These are phyloP conservation scores for Arthrobotrys conoides DNA, from an alignment of 2,329 filamentous ascomycete species.

Conservation along the genomic window DNA sequence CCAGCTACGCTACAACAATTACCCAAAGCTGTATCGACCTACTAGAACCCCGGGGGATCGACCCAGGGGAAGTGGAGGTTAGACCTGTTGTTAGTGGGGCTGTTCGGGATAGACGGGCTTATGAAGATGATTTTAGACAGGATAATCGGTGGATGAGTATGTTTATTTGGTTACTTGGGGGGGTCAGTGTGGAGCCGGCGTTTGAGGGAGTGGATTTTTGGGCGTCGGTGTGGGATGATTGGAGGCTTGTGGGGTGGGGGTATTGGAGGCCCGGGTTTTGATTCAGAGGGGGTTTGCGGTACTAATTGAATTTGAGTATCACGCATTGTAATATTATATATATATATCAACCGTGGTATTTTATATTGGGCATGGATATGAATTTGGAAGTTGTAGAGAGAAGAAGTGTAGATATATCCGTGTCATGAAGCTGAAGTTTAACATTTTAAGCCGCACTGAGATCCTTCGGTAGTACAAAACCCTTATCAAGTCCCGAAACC, in stretches of 20 bases:
- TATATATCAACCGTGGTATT: too few relatives aligned
- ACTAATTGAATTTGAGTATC: too few relatives aligned
- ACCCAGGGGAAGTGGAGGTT: too few relatives aligned
- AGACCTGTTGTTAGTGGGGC: too few relatives aligned
- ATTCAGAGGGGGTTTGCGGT: neutral
- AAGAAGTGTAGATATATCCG: too few relatives aligned
- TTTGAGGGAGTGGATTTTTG: neutral
- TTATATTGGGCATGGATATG: too few relatives aligned
- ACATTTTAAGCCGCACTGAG: neutral
- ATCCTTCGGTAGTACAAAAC: neutral
- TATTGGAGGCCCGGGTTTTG: neutral
- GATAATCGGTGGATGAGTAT: neutral
- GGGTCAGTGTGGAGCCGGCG: neutral
- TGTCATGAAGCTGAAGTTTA: neutral
- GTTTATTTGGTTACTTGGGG: neutral
- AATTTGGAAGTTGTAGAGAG: too few relatives aligned
- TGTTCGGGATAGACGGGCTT: too few relatives aligned
- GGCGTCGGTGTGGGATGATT: constrained; percentile 18
- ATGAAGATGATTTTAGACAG: neutral
- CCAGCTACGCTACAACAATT: too few relatives aligned
- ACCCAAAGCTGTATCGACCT: too few relatives aligned
- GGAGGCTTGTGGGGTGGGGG: constrained; percentile 1
- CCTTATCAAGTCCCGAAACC: neutral
- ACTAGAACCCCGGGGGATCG: too few relatives aligned
- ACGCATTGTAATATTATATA: too few relatives aligned